Conservation (phyloP, 441 rosid species). For the Corymbia calophylla region DNA sequence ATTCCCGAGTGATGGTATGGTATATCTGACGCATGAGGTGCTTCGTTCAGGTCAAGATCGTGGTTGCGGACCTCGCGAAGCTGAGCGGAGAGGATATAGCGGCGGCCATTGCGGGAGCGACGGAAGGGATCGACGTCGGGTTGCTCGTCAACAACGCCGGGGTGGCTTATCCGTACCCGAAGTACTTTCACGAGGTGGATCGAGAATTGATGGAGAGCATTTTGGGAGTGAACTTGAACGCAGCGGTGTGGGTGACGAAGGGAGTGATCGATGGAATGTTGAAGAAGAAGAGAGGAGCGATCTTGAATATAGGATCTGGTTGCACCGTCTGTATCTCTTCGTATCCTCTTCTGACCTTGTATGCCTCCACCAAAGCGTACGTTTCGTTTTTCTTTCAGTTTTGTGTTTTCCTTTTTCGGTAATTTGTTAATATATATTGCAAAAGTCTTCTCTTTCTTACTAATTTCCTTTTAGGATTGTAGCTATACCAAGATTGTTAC, state of each 20-base stretch:
- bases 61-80: slow-evolving; percentile 16
- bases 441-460: neutral
- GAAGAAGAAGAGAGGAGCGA: slow-evolving; percentile 25
- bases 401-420: neutral
- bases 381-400: neutral
- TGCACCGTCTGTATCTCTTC: slow-evolving; percentile 2
- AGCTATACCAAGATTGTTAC: neutral
- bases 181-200: slow-evolving; percentile 19
- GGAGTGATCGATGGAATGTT: slow-evolving; percentile 19
- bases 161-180: slow-evolving; percentile 3
- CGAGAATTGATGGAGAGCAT: slow-evolving; percentile 8
- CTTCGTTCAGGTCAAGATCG: neutral
- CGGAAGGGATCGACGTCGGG: slow-evolving; percentile 20
- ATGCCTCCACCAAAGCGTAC: slow-evolving; percentile 27
- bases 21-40: neutral
- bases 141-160: slow-evolving; percentile 20
- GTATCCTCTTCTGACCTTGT: slow-evolving; percentile 1
- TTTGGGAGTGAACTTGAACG: slow-evolving; percentile 20
- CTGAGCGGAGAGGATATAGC: slow-evolving; percentile 15
- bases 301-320: slow-evolving; percentile 24
- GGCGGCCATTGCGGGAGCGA: neutral
- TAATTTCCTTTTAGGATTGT: neutral
- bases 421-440: neutral
- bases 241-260: slow-evolving; percentile 13
- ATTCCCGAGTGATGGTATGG: neutral